A percentile compares a stretch with the other conserved stretches of the same genome.
Conservation (phyloP, 1,284 basidiomycete species). For the Ustilago loliicola region DNA sequence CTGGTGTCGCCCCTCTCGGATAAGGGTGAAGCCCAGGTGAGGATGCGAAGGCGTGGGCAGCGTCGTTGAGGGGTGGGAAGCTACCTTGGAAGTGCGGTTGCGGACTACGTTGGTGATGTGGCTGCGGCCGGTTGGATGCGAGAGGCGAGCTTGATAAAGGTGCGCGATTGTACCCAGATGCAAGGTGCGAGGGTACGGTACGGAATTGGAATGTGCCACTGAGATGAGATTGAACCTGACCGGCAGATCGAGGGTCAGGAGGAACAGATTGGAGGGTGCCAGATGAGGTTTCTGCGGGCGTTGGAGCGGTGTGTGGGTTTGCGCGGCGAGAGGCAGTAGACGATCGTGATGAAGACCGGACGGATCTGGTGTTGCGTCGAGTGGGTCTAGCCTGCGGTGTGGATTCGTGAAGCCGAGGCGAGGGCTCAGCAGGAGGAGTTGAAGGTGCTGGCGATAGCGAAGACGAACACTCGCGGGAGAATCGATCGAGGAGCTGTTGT, state of each 20-base stretch:
- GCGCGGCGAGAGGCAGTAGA: conserved; percentile 30
- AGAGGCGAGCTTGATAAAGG: conserved; percentile 26
- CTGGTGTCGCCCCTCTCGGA: conserved; percentile 24
- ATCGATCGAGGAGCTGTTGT: conserved; percentile 11
- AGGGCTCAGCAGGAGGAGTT: conserved; percentile 26
- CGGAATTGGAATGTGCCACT: neutral
- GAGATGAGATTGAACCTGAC: conserved; percentile 3
- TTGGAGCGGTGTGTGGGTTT: conserved; percentile 13
- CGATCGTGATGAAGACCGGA: conserved; percentile 10
- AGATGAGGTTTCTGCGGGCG: conserved; percentile 6
- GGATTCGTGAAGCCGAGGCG: conserved; percentile 8
- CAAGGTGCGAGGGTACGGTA: neutral
- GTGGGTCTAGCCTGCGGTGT: neutral
- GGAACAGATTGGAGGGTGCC: neutral
- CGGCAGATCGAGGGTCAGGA: neutral
- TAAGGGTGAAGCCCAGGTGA: neutral
- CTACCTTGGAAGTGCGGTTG: conserved; percentile 8
- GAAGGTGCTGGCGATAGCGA: conserved; percentile 44
- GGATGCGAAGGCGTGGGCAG: neutral
- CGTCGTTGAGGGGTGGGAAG: neutral
- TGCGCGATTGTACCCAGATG: neutral
- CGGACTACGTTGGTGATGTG: conserved; percentile 21
- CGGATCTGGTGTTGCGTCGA: neutral
- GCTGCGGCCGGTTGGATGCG: conserved; percentile 8
- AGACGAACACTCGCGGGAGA: conserved; percentile 30